phyloP scores from a whole-genome alignment of 192 early-diverging fungal species.

The Powellomyces hirtus region DNA sequence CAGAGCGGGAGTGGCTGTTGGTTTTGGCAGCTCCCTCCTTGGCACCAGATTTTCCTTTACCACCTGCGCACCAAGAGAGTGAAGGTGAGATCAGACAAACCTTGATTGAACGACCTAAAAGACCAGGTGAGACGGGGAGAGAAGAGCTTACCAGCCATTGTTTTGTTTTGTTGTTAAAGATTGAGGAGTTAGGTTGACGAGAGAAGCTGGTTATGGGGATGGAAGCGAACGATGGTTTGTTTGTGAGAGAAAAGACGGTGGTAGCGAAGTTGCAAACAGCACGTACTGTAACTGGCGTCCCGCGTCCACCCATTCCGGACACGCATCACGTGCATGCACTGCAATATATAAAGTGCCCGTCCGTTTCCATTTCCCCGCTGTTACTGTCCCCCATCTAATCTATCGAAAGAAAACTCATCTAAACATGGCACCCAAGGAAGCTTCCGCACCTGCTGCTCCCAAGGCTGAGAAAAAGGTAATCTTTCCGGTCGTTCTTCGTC shows the following conservation, averaged over 20 bases:
- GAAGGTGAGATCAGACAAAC: too few species aligned
- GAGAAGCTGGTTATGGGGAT: too few species aligned
- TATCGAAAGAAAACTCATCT: too few species aligned
- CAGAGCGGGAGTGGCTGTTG: conserved; percentile 71
- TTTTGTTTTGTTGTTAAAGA: too few species aligned
- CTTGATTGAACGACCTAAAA: neutral
- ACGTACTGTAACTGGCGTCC: too few species aligned
- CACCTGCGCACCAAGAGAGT: too few species aligned
- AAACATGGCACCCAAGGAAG: conserved; percentile 53
- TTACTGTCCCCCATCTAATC: neutral
- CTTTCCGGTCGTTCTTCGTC: neutral
- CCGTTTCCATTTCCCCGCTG: neutral
- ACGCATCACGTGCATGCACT: neutral
- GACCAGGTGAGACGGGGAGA: neutral
- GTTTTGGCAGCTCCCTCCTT: conserved; percentile 24
- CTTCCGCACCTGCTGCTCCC: conserved; percentile 17
- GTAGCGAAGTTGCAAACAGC: too few species aligned
- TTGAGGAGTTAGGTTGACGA: too few species aligned
- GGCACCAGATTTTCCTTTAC: conserved; percentile 47
- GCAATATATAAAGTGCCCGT: neutral
- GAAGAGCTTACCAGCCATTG: neutral
- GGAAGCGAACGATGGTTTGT: too few species aligned
- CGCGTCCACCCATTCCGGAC: neutral
- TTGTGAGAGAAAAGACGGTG: too few species aligned
- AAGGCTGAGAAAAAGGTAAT: conserved; percentile 34